Percentiles rank a stretch among this genome's conserved stretches.
Evolutionary conservation across 139 green algal species (phyloP).

Genomic region (Parachlorella kessleri): DNA sequence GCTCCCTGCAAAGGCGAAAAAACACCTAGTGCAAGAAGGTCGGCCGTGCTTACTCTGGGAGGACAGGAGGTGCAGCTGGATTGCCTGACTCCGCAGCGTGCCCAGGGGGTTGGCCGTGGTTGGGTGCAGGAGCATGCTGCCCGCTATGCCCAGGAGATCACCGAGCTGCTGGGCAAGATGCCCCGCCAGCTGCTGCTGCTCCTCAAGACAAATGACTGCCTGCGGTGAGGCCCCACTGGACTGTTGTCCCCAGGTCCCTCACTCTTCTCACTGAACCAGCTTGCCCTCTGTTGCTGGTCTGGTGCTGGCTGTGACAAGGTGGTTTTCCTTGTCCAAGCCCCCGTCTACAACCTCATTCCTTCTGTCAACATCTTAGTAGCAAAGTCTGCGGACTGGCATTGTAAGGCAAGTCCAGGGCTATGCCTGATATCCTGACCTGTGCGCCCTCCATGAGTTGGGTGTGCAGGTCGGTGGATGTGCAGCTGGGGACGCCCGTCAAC

Average conservation of each 20-base stretch:
- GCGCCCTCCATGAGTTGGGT: too few species aligned
- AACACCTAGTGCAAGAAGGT: too few species aligned
- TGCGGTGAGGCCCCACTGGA: constrained; percentile 54
- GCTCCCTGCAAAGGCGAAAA: not conserved
- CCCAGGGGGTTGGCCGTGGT: too few species aligned
- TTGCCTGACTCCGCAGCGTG: too few species aligned
- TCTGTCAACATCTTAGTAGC: too few species aligned
- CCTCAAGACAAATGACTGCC: constrained; percentile 97
- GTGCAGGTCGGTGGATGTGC: constrained; percentile 27
- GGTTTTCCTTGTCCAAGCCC: not conserved
- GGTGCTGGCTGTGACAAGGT: not conserved
- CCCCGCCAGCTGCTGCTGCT: constrained; percentile 89
- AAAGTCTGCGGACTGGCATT: too few species aligned
- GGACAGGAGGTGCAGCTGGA: not conserved
- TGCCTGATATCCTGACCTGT: too few species aligned
- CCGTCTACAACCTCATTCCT: too few species aligned
- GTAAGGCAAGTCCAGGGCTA: too few species aligned
- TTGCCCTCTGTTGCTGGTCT: not conserved
- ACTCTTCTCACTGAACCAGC: too few species aligned
- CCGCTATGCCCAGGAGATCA: constrained; percentile 77
- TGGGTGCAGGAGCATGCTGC: constrained; percentile 60
- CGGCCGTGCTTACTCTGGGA: too few species aligned
- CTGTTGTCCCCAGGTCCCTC: too few species aligned
- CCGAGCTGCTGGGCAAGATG: constrained; percentile 76
- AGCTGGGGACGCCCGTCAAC: constrained; percentile 63